phyloP scores from a whole-genome alignment of 768 basidiomycete species.

The Leccinum arenicola region DNA sequence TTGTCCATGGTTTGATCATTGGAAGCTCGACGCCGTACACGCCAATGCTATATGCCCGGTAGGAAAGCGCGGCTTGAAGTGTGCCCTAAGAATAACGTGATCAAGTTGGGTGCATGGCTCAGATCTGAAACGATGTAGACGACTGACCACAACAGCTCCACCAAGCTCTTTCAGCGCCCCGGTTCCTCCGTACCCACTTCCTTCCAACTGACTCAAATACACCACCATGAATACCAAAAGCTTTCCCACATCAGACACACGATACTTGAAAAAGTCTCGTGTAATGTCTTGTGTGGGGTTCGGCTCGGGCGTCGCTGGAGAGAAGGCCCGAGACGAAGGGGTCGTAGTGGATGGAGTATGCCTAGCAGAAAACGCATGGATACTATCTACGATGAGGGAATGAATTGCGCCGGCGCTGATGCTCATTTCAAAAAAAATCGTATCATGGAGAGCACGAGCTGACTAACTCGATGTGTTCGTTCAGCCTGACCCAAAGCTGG shows the following conservation, averaged over 20 bases:
- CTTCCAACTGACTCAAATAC: slow-evolving; percentile 25
- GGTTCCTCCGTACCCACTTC: slow-evolving; percentile 20
- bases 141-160: slow-evolving; percentile 56
- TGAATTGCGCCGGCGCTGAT: slow-evolving; percentile 52
- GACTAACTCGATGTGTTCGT: slow-evolving; percentile 60
- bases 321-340: slow-evolving; percentile 10
- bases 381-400: slow-evolving; percentile 67
- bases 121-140: neutral
- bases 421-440: slow-evolving; percentile 1
- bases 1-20: slow-evolving; percentile 83
- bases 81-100: slow-evolving; percentile 48
- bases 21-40: slow-evolving; percentile 78
- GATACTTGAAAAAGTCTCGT: slow-evolving; percentile 79
- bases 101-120: neutral
- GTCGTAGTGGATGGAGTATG: slow-evolving; percentile 11
- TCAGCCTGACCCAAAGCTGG: slow-evolving; percentile 78
- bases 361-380: slow-evolving; percentile 63
- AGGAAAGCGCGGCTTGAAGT: slow-evolving; percentile 68
- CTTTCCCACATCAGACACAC: slow-evolving; percentile 61
- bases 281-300: slow-evolving; percentile 69
- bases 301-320: slow-evolving; percentile 41
- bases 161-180: slow-evolving; percentile 39
- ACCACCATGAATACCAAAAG: slow-evolving; percentile 61
- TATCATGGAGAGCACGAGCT: neutral
- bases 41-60: slow-evolving; percentile 65